phyloP scores from a whole-genome alignment of 78 protist species.

The Parvularia atlantis region DNA sequence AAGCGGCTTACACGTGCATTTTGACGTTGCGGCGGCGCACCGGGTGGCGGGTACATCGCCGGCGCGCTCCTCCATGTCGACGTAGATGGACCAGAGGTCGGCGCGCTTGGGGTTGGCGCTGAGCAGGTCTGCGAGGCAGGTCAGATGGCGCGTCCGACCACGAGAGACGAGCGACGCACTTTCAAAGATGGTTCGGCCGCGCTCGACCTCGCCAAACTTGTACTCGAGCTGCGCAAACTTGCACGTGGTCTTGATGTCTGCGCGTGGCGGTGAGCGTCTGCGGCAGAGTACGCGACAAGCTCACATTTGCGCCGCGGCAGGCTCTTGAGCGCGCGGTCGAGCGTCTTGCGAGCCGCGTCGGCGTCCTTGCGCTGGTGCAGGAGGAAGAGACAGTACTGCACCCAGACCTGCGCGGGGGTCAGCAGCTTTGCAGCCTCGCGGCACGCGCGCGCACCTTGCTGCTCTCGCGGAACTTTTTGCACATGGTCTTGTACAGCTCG shows the following conservation, averaged over 20 bases:
- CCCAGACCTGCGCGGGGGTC: too few species aligned
- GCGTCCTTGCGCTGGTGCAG: slow-evolving; percentile 2
- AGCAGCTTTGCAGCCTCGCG: not conserved
- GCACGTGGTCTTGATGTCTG: slow-evolving; percentile 41
- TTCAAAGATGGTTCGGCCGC: slow-evolving; percentile 81
- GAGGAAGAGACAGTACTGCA: slow-evolving; percentile 20
- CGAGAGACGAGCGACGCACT: not conserved
- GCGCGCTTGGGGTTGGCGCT: slow-evolving; percentile 68
- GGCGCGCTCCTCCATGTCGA: slow-evolving; percentile 74
- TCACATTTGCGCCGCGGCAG: slow-evolving; percentile 57
- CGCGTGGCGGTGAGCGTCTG: too few species aligned
- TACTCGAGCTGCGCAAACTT: slow-evolving; percentile 82
- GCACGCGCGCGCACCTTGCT: slow-evolving; percentile 6
- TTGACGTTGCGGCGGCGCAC: not conserved
- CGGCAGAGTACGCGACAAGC: too few species aligned
- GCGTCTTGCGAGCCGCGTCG: slow-evolving; percentile 12
- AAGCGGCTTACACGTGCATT: not conserved
- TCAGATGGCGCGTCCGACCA: slow-evolving; percentile 39
- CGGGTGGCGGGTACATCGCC: slow-evolving; percentile 9
- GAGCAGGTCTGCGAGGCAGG: too few species aligned
- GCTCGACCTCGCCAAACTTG: slow-evolving; percentile 73
- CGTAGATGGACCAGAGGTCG: slow-evolving; percentile 87
- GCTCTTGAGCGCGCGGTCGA: slow-evolving; percentile 29
- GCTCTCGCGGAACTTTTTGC: slow-evolving; percentile 40
- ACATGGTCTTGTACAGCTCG: slow-evolving; percentile 28